phyloP scores from a whole-genome alignment of 129 eudicot species.

The Deinandra increscens region DNA sequence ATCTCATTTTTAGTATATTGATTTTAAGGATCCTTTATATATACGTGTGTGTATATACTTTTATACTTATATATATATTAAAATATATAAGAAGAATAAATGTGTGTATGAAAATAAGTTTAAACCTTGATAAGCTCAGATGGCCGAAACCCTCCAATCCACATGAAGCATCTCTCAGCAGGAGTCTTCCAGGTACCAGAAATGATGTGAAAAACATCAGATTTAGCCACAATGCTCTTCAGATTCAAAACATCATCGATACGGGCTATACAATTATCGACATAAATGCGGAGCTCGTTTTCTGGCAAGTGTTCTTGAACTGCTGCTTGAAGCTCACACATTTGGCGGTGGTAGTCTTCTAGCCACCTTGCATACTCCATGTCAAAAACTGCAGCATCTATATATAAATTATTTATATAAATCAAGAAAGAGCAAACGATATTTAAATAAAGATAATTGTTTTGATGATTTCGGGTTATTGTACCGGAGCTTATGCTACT shows the following conservation, averaged over 20 bases:
- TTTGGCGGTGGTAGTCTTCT: constrained; percentile 87
- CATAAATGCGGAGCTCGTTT: constrained; percentile 73
- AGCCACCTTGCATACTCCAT: constrained; percentile 93
- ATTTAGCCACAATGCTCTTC: constrained; percentile 68
- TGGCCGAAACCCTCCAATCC: constrained; percentile 99
- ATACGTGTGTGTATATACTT: not conserved
- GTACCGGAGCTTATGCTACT: constrained; percentile 73
- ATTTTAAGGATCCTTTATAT: not conserved
- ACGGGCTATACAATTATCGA: constrained; percentile 79
- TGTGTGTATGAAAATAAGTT: not conserved
- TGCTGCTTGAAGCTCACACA: constrained; percentile 83
- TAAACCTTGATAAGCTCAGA: constrained; percentile 85
- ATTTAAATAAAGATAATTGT: too few species aligned
- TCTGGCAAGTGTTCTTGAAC: constrained; percentile 89
- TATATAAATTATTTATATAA: constrained; percentile 5
- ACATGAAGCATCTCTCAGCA: constrained; percentile 96
- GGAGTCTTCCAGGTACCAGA: constrained; percentile 98
- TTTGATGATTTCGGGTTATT: not conserved
- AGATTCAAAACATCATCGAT: constrained; percentile 77
- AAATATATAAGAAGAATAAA: not conserved
- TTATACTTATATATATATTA: not conserved
- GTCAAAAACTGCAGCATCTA: constrained; percentile 89
- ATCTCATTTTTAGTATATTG: constrained; percentile 25
- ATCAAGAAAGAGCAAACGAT: not conserved
- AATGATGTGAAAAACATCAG: constrained; percentile 84